Evolutionary conservation across 306 rosid genomes (phyloP).

Genomic region (Sphenostylis stenocarpa): DNA sequence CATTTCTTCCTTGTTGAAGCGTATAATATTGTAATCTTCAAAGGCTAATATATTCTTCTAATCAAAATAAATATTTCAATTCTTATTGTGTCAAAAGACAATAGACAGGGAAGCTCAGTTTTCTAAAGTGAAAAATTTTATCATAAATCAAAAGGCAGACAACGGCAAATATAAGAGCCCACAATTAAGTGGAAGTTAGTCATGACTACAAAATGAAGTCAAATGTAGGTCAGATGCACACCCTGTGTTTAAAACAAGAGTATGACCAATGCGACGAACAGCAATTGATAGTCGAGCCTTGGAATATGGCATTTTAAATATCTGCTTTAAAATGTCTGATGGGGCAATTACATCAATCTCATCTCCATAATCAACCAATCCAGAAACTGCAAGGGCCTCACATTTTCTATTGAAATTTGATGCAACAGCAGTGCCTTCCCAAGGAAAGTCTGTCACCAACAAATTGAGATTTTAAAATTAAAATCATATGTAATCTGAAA

Average conservation of each 20-base stretch:
- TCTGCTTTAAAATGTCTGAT: constrained; percentile 89
- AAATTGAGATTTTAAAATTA: constrained; percentile 24
- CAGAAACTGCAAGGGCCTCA: constrained; percentile 92
- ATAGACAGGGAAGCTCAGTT: constrained; percentile 18
- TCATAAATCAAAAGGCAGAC: constrained; percentile 29
- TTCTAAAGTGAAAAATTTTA: background rate
- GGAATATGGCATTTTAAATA: constrained; percentile 94
- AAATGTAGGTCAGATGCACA: constrained; percentile 37
- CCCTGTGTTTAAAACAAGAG: constrained; percentile 92
- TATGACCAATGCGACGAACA: constrained; percentile 87
- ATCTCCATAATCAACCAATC: constrained; percentile 91
- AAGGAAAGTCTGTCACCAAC: constrained; percentile 67
- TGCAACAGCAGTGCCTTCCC: constrained; percentile 71
- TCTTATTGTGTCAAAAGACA: constrained; percentile 5
- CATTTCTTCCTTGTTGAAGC: constrained; percentile 23
- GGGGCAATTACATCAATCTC: constrained; percentile 97
- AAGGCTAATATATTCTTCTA: background rate
- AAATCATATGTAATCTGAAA: constrained; percentile 26
- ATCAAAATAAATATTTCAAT: background rate
- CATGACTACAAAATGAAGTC: constrained; percentile 7
- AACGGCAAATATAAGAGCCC: constrained; percentile 17
- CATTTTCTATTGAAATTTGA: constrained; percentile 82
- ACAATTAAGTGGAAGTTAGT: constrained; percentile 11
- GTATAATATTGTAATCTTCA: background rate
- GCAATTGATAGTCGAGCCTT: constrained; percentile 89